A percentile compares a stretch with the other conserved stretches of the same genome.
These are phyloP conservation scores for Prunus mongolica DNA, from an alignment of 306 rosid genomes.

Conservation along the genomic window DNA sequence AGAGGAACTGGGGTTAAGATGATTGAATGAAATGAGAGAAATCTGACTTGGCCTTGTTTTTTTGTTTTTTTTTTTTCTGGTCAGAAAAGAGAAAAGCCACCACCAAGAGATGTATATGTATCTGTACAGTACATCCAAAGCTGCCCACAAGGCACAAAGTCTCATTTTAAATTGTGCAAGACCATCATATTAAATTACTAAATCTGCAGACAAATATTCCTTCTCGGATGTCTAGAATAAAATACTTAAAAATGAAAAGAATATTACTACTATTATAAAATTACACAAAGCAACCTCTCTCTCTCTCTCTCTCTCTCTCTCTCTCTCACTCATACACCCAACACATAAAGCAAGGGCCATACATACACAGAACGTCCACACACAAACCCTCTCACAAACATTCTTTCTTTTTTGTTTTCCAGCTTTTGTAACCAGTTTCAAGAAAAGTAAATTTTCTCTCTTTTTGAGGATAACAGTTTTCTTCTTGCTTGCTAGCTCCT, in stretches of 20 bases:
- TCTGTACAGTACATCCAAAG: background rate
- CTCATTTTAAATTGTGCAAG: constrained; percentile 1
- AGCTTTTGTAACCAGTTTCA: constrained; percentile 32
- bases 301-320: constrained; percentile 17
- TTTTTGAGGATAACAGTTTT: constrained; percentile 9
- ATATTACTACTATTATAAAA: constrained; percentile 11
- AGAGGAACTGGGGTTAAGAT: background rate
- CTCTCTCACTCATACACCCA: background rate
- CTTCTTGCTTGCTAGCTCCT: constrained; percentile 6
- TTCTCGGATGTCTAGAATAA: constrained; percentile 7
- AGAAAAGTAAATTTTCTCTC: constrained; percentile 22
- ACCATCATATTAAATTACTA: constrained; percentile 9
- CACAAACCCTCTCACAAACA: constrained; percentile 25
- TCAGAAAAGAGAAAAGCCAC: background rate
- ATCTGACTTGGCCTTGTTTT: background rate
- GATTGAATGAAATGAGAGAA: background rate
- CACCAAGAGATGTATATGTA: background rate
- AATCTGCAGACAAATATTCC: constrained; percentile 30
- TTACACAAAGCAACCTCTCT: background rate
- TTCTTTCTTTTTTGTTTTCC: constrained; percentile 24
- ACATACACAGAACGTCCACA: constrained; percentile 35
- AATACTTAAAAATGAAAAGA: constrained; percentile 14
- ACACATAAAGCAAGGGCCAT: constrained; percentile 35
- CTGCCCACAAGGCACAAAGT: constrained; percentile 17
- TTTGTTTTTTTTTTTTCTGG: constrained; percentile 1